phyloP scores from a whole-genome alignment of 768 basidiomycete genomes.

The Roridomyces roridus region DNA sequence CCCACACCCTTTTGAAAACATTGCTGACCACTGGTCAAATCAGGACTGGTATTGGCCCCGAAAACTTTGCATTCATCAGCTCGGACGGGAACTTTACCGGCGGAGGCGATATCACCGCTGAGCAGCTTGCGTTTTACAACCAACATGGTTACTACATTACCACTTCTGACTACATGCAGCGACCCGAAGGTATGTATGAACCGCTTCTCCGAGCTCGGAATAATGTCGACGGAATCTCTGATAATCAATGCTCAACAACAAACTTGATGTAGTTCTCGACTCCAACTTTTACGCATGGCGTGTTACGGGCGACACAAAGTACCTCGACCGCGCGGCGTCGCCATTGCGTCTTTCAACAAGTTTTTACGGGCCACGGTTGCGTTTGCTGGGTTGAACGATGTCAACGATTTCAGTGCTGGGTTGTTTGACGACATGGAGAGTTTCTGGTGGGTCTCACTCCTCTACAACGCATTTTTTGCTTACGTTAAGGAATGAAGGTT shows the following conservation, averaged over 20 bases:
- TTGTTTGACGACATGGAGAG: conserved; percentile 71
- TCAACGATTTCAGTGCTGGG: conserved; percentile 48
- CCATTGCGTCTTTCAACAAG: conserved; percentile 63
- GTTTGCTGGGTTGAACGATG: conserved; percentile 64
- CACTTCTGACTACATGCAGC: conserved; percentile 59
- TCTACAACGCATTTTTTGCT: not conserved
- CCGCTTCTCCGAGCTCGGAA: no score
- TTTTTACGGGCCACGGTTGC: conserved; percentile 52
- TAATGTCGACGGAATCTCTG: no score
- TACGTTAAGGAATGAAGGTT: conserved; percentile 53
- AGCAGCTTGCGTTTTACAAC: conserved; percentile 58
- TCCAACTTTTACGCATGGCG: conserved; percentile 85
- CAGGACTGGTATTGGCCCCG: conserved; percentile 82
- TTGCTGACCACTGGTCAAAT: not conserved
- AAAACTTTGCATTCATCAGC: conserved; percentile 68
- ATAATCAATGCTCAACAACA: not conserved
- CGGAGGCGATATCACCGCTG: conserved; percentile 37
- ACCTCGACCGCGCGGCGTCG: conserved; percentile 68
- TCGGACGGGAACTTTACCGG: conserved; percentile 70
- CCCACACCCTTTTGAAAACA: not conserved
- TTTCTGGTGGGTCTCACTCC: conserved; percentile 37
- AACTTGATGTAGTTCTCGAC: conserved; percentile 57
- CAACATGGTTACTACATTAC: conserved; percentile 72
- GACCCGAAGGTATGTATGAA: conserved; percentile 72
- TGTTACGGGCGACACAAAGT: conserved; percentile 71